Conservation (phyloP, 2,329 filamentous ascomycete species). For the Aspergillus calidoustus region DNA sequence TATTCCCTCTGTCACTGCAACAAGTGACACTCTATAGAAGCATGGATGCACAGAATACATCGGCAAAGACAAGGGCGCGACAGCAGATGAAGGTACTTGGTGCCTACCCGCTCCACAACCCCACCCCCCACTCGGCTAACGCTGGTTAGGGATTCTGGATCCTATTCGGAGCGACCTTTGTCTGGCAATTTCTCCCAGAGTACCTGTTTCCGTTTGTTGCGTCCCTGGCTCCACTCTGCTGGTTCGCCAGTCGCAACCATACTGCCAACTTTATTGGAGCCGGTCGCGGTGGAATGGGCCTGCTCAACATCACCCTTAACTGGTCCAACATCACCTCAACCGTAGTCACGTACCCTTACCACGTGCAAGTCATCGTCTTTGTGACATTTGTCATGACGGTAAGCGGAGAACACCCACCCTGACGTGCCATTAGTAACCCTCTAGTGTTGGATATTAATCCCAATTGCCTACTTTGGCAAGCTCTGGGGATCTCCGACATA, state of each 20-base stretch:
- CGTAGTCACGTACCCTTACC: slow-evolving; percentile 7
- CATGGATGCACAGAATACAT: slow-evolving; percentile 52
- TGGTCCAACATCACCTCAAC: slow-evolving; percentile 64
- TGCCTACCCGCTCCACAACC: not conserved
- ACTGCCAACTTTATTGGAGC: slow-evolving; percentile 65
- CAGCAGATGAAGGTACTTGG: slow-evolving; percentile 56
- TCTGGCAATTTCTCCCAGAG: slow-evolving; percentile 68
- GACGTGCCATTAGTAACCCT: no score
- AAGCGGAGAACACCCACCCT: not conserved
- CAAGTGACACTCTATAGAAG: slow-evolving; percentile 65
- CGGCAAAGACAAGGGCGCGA: slow-evolving; percentile 51
- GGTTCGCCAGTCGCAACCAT: slow-evolving; percentile 63
- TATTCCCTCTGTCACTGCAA: slow-evolving; percentile 59
- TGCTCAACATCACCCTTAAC: slow-evolving; percentile 63
- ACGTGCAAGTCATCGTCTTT: slow-evolving; percentile 60
- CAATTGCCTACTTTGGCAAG: slow-evolving; percentile 62
- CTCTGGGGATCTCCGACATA: slow-evolving; percentile 56
- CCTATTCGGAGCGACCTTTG: slow-evolving; percentile 56
- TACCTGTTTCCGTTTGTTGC: slow-evolving; percentile 64
- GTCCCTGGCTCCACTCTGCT: slow-evolving; percentile 66
- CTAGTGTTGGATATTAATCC: slow-evolving; percentile 62
- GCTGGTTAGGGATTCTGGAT: slow-evolving; percentile 52
- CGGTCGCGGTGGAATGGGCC: slow-evolving; percentile 66
- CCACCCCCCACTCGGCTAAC: not conserved
- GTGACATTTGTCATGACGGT: slow-evolving; percentile 56